Percentiles rank a stretch among this genome's conserved stretches.
These are phyloP conservation scores for Boletus pseudo-olivaceus DNA, from an alignment of 768 basidiomycete genomes.

Conservation along the genomic window DNA sequence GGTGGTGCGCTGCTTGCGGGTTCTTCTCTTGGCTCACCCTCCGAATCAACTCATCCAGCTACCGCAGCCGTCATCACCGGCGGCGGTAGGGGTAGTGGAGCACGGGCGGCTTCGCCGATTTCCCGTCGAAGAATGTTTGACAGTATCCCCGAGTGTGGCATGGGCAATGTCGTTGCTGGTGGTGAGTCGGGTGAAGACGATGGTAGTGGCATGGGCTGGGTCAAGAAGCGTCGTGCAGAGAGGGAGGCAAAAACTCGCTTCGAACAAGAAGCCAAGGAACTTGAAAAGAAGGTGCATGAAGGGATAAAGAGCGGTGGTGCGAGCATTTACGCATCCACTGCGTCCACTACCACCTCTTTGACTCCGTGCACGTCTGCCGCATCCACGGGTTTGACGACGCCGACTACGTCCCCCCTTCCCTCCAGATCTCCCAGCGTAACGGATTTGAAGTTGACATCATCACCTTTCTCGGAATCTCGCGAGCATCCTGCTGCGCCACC, in stretches of 20 bases:
- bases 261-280: slow-evolving; percentile 18
- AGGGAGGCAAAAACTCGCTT: slow-evolving; percentile 38
- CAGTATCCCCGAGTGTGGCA: slow-evolving; percentile 22
- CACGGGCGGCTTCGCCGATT: slow-evolving; percentile 7
- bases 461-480: not conserved
- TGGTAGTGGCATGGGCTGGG: slow-evolving; percentile 86
- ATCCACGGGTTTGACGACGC: slow-evolving; percentile 17
- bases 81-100: slow-evolving; percentile 10
- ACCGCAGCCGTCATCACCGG: slow-evolving; percentile 29
- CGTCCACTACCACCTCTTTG: slow-evolving; percentile 24
- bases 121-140: slow-evolving; percentile 17
- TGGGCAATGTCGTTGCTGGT: slow-evolving; percentile 24
- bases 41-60: slow-evolving; percentile 14
- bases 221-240: slow-evolving; percentile 62
- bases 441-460: slow-evolving; percentile 13
- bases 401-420: slow-evolving; percentile 15
- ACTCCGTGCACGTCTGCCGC: slow-evolving; percentile 19
- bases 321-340: slow-evolving; percentile 20
- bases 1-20: slow-evolving; percentile 23
- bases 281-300: slow-evolving; percentile 14
- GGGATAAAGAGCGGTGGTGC: slow-evolving; percentile 21
- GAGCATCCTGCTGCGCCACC: not conserved
- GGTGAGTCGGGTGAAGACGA: slow-evolving; percentile 58
- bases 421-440: slow-evolving; percentile 22
- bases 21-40: slow-evolving; percentile 5